phyloP scores from a whole-genome alignment of 768 basidiomycete species.

The Leucocoprinus leucothites region DNA sequence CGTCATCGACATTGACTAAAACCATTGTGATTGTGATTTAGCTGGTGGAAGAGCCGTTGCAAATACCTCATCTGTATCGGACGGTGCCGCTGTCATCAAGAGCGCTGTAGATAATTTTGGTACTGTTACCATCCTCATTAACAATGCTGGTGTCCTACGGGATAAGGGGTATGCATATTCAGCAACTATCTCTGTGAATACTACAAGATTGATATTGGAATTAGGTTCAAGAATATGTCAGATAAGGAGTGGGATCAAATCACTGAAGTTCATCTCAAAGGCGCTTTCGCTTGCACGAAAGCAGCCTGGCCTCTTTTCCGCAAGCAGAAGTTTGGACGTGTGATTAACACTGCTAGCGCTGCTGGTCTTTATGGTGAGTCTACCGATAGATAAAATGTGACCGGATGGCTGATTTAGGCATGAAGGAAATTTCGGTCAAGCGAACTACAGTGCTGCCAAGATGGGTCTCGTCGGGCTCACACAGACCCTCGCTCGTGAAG shows the following conservation, averaged over 20 bases:
- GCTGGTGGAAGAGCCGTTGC: slow-evolving; percentile 88
- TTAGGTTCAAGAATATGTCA: slow-evolving; percentile 96
- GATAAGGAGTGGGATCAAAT: slow-evolving; percentile 93
- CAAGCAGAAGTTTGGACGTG: slow-evolving; percentile 90
- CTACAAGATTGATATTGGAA: background rate
- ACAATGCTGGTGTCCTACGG: slow-evolving; percentile 91
- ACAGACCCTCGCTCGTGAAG: slow-evolving; percentile 90
- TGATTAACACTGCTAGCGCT: slow-evolving; percentile 93
- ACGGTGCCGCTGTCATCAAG: slow-evolving; percentile 84
- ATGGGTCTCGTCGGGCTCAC: slow-evolving; percentile 94
- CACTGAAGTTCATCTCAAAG: slow-evolving; percentile 88
- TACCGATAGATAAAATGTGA: background rate
- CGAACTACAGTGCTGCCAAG: slow-evolving; percentile 98
- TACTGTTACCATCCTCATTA: slow-evolving; percentile 81
- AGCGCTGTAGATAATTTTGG: slow-evolving; percentile 87
- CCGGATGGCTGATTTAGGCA: background rate
- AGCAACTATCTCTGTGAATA: background rate
- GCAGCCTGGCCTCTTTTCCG: slow-evolving; percentile 96
- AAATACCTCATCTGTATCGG: slow-evolving; percentile 83
- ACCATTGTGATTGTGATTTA: slow-evolving; percentile 23
- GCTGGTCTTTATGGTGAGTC: slow-evolving; percentile 85
- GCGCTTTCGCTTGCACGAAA: slow-evolving; percentile 88
- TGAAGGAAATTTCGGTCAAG: slow-evolving; percentile 91
- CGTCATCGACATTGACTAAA: background rate
- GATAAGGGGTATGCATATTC: slow-evolving; percentile 60